Evolutionary conservation across 331 rosid genomes (phyloP), one percentile per base, ranked within the genome.

Genomic region (Ulmus americana): DNA sequence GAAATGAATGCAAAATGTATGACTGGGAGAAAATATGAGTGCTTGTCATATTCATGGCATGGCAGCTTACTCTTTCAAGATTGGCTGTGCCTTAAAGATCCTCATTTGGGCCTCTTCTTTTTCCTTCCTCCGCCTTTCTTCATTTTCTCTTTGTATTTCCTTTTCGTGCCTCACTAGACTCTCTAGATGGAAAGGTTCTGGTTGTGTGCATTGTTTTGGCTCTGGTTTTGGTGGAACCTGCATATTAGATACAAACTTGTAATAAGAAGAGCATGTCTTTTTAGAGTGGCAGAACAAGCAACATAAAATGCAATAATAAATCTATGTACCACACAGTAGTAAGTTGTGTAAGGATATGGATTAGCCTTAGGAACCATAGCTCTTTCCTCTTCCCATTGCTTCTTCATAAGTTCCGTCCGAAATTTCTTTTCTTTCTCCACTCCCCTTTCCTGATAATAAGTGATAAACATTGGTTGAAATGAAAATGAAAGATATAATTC

Each of bases 211-310:
- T n/a, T n/a, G n/a, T n/a, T n/a, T n/a, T n/a, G n/a, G n/a, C n/a
- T n/a, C n/a, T n/a, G 99, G 99, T 74, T 87, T 94, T 20, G 88
- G 85, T 62, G 97, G 99, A 68, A 94, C 61, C 99, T 94, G 84
- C 68, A 18, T 54, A 67, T 11, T n/a, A n/a, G n/a, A n/a, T n/a
- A n/a, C n/a, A n/a, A 51, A 48, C n/a, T 53, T 40, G 6, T 52
- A 13, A 18, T 41, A 5, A 53, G 15, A 0, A 10, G 50, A 28
- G n/a, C 50, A 51, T n/a, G 18, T 39, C 41, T 22, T 13, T 67
- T 64, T 42, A 35, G n/a, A 56, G 12, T 57, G 16, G 16, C 1
- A 22, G 52, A 16, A 41, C 8, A 28, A 14, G 7, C 48, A 70
- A 56, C n/a, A 46, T 14, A 42, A 9, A 35, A 42, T n/a, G 64